A percentile compares a stretch with the other conserved stretches of the same genome.
Evolutionary conservation across 2,329 filamentous ascomycete species (phyloP).

Genomic region (Fusarium stilboides): DNA sequence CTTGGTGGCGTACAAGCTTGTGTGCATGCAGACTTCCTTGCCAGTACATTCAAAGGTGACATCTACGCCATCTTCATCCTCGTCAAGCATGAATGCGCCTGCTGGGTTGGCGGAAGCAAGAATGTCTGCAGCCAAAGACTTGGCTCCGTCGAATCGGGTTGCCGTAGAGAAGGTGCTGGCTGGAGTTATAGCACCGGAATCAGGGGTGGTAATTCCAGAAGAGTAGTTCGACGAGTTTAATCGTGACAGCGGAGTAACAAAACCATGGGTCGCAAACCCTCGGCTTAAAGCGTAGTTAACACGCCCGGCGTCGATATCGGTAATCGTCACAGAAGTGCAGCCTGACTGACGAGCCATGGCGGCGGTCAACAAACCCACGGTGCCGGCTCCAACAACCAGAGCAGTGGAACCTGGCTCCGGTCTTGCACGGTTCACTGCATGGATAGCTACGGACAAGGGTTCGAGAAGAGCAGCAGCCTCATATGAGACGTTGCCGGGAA

Average conservation of each 20-base stretch:
- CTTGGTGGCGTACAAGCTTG: constrained; percentile 78
- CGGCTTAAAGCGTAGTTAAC: constrained; percentile 72
- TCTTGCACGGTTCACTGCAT: constrained; percentile 70
- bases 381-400: constrained; percentile 76
- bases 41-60: constrained; percentile 84
- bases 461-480: constrained; percentile 73
- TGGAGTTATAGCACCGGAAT: constrained; percentile 58
- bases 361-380: constrained; percentile 74
- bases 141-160: constrained; percentile 67
- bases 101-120: constrained; percentile 58
- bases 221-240: constrained; percentile 62
- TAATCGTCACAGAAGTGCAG: constrained; percentile 71
- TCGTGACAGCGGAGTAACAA: constrained; percentile 64
- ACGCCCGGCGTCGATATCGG: constrained; percentile 72
- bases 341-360: constrained; percentile 74
- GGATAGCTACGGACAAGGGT: constrained; percentile 74
- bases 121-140: constrained; percentile 64
- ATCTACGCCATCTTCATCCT: constrained; percentile 78
- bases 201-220: constrained; percentile 65
- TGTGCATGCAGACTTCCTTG: constrained; percentile 81
- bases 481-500: constrained; percentile 72
- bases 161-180: constrained; percentile 63
- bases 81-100: constrained; percentile 57
- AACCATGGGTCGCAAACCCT: constrained; percentile 73
- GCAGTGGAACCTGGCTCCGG: constrained; percentile 68